Evolutionary conservation across 441 rosid species (phyloP).

Genomic region (Bocquillonia castaneifolia): DNA sequence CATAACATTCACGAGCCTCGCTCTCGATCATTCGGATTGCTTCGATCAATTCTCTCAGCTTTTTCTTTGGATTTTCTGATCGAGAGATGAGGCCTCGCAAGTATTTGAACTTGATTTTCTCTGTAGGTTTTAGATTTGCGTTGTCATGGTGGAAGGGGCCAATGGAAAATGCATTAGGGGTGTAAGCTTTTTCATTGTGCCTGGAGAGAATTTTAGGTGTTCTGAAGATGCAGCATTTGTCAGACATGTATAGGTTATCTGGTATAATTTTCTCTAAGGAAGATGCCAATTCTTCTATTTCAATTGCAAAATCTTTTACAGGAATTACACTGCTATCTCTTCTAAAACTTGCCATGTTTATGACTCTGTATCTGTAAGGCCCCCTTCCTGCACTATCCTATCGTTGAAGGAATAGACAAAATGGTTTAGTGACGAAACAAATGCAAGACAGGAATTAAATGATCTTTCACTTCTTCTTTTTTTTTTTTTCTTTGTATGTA

Average conservation of each 20-base stretch:
- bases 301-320: no score
- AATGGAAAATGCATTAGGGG: constrained; percentile 30
- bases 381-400: no score
- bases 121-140: not conserved
- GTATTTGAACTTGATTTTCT: constrained; percentile 30
- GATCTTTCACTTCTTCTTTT: no score
- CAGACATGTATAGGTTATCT: not conserved
- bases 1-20: constrained; percentile 26
- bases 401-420: no score
- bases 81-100: constrained; percentile 25
- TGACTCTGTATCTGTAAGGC: no score
- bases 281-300: no score
- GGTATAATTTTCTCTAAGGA: constrained; percentile 18
- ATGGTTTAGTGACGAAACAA: no score
- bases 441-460: no score
- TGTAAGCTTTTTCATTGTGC: constrained; percentile 29
- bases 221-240: constrained; percentile 27
- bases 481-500: no score
- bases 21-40: constrained; percentile 12
- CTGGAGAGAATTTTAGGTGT: constrained; percentile 21
- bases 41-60: constrained; percentile 5
- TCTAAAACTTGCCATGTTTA: no score
- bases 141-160: constrained; percentile 26
- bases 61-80: not conserved
- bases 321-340: no score